A percentile compares a stretch with the other conserved stretches of the same genome.
These are phyloP conservation scores for Naumovozyma baii DNA, from an alignment of 805 yeast genomes.

Conservation along the genomic window DNA sequence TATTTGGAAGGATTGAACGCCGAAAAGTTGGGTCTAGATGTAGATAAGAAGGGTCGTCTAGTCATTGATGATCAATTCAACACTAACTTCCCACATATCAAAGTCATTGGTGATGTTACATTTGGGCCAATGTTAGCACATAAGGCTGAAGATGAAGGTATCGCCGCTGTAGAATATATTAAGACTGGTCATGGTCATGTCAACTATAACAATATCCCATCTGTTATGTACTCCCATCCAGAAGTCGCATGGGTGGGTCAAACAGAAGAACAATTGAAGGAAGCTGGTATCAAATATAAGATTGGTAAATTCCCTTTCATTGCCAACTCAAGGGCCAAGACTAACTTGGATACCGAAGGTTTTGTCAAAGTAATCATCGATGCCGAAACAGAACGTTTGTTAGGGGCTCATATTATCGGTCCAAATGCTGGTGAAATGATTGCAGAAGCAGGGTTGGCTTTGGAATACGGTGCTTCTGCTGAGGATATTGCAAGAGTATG, in stretches of 20 bases:
- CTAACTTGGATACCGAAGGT: constrained; percentile 94
- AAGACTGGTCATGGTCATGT: constrained; percentile 95
- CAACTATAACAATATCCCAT: constrained; percentile 94
- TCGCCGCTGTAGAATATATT: constrained; percentile 94
- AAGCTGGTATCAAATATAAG: constrained; percentile 82
- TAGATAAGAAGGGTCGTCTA: constrained; percentile 84
- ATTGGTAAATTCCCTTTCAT: constrained; percentile 97
- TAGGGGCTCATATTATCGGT: constrained; percentile 96
- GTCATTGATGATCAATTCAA: constrained; percentile 90
- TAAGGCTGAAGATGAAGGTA: constrained; percentile 99
- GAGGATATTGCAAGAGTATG: constrained; percentile 97
- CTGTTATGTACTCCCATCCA: constrained; percentile 98
- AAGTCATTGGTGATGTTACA: constrained; percentile 97
- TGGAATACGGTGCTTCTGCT: constrained; percentile 97
- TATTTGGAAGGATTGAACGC: constrained; percentile 82
- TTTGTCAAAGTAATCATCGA: constrained; percentile 93
- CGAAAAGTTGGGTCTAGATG: constrained; percentile 81
- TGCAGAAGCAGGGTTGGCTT: constrained; percentile 94
- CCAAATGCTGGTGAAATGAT: constrained; percentile 99
- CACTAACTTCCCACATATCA: constrained; percentile 85
- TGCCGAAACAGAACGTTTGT: constrained; percentile 90
- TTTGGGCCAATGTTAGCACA: constrained; percentile 99
- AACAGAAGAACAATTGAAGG: constrained; percentile 89
- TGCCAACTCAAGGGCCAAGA: constrained; percentile 99
- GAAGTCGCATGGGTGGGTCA: constrained; percentile 99